These are phyloP conservation scores for Sicyos baderoa DNA, from an alignment of 306 rosid species.

Conservation along the genomic window DNA sequence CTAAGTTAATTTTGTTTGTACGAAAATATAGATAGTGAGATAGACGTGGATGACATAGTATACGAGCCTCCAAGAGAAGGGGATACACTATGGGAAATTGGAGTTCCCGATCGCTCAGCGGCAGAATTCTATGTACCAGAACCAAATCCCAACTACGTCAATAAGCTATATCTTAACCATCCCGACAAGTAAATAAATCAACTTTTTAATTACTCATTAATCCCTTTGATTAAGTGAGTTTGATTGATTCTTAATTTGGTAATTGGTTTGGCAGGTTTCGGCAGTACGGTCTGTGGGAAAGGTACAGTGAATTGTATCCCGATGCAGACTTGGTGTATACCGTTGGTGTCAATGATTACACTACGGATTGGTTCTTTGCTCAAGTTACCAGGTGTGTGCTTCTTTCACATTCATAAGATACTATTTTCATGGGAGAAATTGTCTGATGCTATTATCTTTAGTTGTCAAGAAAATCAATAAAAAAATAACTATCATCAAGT, in stretches of 20 bases:
- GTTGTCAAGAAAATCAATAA: no score
- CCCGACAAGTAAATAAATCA: constrained; percentile 56
- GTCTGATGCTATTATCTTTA: no score
- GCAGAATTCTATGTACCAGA: constrained; percentile 81
- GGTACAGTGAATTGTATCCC: constrained; percentile 38
- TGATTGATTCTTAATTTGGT: not conserved
- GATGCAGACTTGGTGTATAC: constrained; percentile 39
- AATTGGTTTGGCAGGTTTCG: constrained; percentile 29
- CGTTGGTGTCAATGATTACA: constrained; percentile 34
- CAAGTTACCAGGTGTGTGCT: constrained; percentile 38
- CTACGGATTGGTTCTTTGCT: constrained; percentile 44
- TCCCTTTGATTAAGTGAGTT: not conserved
- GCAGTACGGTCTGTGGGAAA: constrained; percentile 50
- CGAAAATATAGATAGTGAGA: constrained; percentile 35
- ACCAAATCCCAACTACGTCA: constrained; percentile 67
- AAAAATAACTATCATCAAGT: no score
- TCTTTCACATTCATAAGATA: no score
- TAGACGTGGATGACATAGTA: constrained; percentile 49
- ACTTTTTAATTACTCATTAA: not conserved
- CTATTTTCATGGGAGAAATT: no score
- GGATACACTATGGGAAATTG: constrained; percentile 94
- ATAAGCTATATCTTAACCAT: constrained; percentile 64
- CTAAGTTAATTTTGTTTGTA: not conserved
- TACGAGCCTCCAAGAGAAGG: constrained; percentile 88
- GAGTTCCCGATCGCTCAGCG: constrained; percentile 83